These are phyloP conservation scores for Penicillium brasilianum DNA, from an alignment of 2,329 filamentous ascomycete species.

Conservation along the genomic window DNA sequence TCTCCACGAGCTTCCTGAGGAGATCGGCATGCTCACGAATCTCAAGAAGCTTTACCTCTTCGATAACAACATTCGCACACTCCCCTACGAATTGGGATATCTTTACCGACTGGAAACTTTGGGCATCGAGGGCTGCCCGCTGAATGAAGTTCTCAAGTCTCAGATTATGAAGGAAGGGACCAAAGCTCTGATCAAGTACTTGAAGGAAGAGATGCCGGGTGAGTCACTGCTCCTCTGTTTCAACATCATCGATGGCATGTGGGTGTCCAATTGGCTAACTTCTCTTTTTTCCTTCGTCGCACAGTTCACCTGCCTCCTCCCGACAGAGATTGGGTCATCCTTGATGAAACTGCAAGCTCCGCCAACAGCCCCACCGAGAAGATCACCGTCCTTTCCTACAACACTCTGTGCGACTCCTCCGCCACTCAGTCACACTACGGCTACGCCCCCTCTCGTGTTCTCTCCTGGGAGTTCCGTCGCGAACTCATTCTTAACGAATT, in stretches of 20 bases:
- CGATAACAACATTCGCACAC: conserved; percentile 81
- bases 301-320: conserved; percentile 77
- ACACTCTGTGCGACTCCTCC: conserved; percentile 93
- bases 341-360: conserved; percentile 60
- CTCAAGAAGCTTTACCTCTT: conserved; percentile 84
- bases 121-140: conserved; percentile 88
- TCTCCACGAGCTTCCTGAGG: conserved; percentile 77
- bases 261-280: conserved; percentile 25
- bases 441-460: conserved; percentile 80
- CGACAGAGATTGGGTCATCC: conserved; percentile 76
- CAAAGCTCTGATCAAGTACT: conserved; percentile 77
- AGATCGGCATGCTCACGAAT: conserved; percentile 96
- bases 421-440: conserved; percentile 85
- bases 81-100: conserved; percentile 87
- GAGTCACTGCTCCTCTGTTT: conserved; percentile 46
- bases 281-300: neutral
- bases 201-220: conserved; percentile 87
- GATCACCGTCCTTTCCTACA: conserved; percentile 89
- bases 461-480: conserved; percentile 86
- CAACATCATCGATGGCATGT: neutral
- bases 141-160: conserved; percentile 76
- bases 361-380: conserved; percentile 64
- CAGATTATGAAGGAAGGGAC: conserved; percentile 88
- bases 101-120: conserved; percentile 86
- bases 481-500: conserved; percentile 84